phyloP scores from a whole-genome alignment of 495 filamentous ascomycete genomes.

The Xylaria castorea region DNA sequence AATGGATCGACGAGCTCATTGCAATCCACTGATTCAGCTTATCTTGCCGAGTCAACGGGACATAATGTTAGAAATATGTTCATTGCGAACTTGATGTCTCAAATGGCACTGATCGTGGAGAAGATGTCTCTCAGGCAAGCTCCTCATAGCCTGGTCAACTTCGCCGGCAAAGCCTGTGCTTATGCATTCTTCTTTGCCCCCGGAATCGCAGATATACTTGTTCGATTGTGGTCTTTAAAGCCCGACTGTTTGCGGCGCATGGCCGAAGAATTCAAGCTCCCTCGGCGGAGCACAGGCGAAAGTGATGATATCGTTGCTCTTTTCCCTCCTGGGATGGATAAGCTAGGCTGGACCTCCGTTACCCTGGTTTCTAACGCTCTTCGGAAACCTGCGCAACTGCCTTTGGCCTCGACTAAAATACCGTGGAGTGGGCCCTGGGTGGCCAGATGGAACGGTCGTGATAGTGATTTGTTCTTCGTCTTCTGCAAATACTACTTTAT shows the following conservation, averaged over 20 bases:
- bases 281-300: slow-evolving; percentile 52
- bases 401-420: slow-evolving; percentile 73
- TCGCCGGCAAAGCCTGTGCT: slow-evolving; percentile 91
- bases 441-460: slow-evolving; percentile 83
- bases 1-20: slow-evolving; percentile 63
- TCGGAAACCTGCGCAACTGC: slow-evolving; percentile 69
- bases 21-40: slow-evolving; percentile 72
- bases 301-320: slow-evolving; percentile 67
- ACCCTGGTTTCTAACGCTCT: slow-evolving; percentile 68
- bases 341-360: slow-evolving; percentile 74
- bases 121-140: slow-evolving; percentile 88
- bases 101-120: slow-evolving; percentile 89
- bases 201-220: slow-evolving; percentile 83
- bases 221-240: slow-evolving; percentile 80
- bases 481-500: slow-evolving; percentile 93
- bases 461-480: slow-evolving; percentile 92
- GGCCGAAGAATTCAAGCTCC: slow-evolving; percentile 66
- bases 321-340: slow-evolving; percentile 76
- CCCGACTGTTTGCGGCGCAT: slow-evolving; percentile 71
- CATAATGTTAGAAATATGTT: slow-evolving; percentile 96
- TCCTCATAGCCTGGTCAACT: slow-evolving; percentile 90
- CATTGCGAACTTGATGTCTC: slow-evolving; percentile 81
- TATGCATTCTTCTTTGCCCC: slow-evolving; percentile 98
- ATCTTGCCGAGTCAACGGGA: slow-evolving; percentile 85
- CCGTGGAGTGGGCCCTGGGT: slow-evolving; percentile 89